Percentiles rank a stretch among this genome's conserved stretches.
These are phyloP conservation scores for Cylindrotheca closterium DNA, from an alignment of 108 stramenopile genomes.

Conservation along the genomic window DNA sequence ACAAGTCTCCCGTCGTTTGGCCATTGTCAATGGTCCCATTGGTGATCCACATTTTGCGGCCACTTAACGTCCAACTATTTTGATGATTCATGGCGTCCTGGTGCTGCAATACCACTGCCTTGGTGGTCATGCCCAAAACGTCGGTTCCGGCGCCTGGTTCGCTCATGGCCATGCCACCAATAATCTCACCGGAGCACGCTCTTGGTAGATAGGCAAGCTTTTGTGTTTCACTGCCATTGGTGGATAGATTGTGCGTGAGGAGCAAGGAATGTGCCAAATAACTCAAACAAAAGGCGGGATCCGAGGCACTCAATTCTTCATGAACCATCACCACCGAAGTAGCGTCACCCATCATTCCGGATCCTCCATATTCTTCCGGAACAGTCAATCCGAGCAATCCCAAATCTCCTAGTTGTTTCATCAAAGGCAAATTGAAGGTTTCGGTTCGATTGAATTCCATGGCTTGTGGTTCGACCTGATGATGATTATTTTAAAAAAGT, in stretches of 20 bases:
- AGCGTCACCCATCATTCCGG: constrained; percentile 83
- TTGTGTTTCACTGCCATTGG: constrained; percentile 87
- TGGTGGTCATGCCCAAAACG: constrained; percentile 94
- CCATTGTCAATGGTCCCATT: constrained; percentile 93
- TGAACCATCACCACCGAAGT: constrained; percentile 84
- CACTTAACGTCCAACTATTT: constrained; percentile 82
- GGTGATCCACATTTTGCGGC: constrained; percentile 99
- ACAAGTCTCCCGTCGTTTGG: constrained; percentile 89
- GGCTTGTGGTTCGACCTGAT: constrained; percentile 97
- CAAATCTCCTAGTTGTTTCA: constrained; percentile 85
- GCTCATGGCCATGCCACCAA: constrained; percentile 99
- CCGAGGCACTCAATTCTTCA: constrained; percentile 90
- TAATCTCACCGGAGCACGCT: constrained; percentile 77
- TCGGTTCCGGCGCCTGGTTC: constrained; percentile 98
- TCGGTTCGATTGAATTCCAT: constrained; percentile 84
- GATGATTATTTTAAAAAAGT: constrained; percentile 31
- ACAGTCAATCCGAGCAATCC: constrained; percentile 96
- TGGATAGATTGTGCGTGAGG: constrained; percentile 79
- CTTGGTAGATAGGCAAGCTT: constrained; percentile 71
- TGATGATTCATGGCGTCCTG: constrained; percentile 26
- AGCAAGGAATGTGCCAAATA: constrained; percentile 93
- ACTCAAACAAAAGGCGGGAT: constrained; percentile 96
- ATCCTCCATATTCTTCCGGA: constrained; percentile 89
- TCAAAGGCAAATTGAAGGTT: constrained; percentile 86
- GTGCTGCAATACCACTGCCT: no score